Evolutionary conservation across 2,329 filamentous ascomycete species (phyloP), one percentile per base, ranked within the genome.

Genomic region (Pseudogymnoascus sp.): DNA sequence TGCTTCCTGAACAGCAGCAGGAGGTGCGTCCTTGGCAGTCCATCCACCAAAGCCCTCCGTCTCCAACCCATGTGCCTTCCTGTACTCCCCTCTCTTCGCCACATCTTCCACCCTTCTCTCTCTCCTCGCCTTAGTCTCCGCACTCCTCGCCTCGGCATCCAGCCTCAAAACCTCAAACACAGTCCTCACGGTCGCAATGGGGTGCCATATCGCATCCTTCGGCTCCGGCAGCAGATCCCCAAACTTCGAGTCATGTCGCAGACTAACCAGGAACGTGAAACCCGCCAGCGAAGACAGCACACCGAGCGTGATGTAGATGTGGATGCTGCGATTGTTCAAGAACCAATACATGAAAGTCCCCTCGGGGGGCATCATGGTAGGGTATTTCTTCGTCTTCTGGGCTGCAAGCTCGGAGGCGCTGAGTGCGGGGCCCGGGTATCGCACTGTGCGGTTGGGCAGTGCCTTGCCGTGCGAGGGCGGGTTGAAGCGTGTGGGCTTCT

Each of bases 261-360:
- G 96, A 77, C 93, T 92, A 68, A 87, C 82, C 65, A 88, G 82
- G 77, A 90, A 90, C 59, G 90, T 91, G 72, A 83, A 88, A 64
- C 87, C 72, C 56, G 88, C 89, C 26, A 96, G 83, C 62, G 82
- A 78, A 33, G 65, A 66, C 7, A 71, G 64, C 9, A 68, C 71
- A 15, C 68, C 65, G 80, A 97, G 81, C 1, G 90, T 90, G 73
- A 99, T 93, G 75, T 84, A 88, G 29, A 91, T 75, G 76, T 99
- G 93, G 63, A 97, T 84, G 63, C 78, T 78, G 64, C 83, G 83
- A 74, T 85, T 93, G 68, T 90, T 87, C 73, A 96, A 80, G 75
- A 97, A 93, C 84, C 88, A 93, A 75, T 93, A 84, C 77, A 90
- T 83, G 76, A 91, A 91, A 0, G 89, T 90, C 5, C 91, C 91